Percentiles rank a stretch among this genome's conserved stretches.
These are phyloP conservation scores for Globisporangium echinulatum DNA, from an alignment of 352 stramenopile genomes.

Conservation along the genomic window DNA sequence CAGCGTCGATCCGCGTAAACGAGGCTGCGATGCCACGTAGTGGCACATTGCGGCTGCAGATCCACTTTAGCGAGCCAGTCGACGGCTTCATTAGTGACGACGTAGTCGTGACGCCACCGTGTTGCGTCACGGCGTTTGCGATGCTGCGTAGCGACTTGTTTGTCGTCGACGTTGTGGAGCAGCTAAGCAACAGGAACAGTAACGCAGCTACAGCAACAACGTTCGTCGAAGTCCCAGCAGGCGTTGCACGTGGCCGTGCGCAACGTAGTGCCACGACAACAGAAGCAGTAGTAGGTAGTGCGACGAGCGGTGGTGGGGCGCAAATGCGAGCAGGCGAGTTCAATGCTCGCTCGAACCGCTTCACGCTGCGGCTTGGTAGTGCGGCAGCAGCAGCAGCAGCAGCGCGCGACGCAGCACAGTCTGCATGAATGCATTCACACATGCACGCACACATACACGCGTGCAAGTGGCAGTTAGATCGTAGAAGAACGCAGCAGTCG, in stretches of 20 bases:
- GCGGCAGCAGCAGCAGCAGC: background rate
- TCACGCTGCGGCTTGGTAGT: background rate
- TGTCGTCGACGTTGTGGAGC: conserved; percentile 12
- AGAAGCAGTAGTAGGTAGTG: background rate
- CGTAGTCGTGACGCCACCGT: conserved; percentile 12
- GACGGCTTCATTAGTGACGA: conserved; percentile 58
- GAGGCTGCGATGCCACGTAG: conserved; percentile 1
- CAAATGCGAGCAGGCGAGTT: background rate
- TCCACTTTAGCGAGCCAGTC: conserved; percentile 71
- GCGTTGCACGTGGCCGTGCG: conserved; percentile 7
- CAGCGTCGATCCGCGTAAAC: too few relatives aligned
- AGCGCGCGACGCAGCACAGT: background rate
- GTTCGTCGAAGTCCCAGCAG: conserved; percentile 10
- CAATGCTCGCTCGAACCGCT: conserved; percentile 13
- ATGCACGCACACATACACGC: too few relatives aligned
- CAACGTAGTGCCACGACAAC: background rate
- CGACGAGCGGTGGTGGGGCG: background rate
- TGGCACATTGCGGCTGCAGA: conserved; percentile 22
- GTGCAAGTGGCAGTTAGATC: too few relatives aligned
- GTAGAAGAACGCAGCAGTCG: too few relatives aligned
- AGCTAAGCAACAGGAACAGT: background rate
- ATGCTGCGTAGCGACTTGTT: conserved; percentile 45
- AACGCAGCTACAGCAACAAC: too few relatives aligned
- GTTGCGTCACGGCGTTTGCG: conserved; percentile 16
- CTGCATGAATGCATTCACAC: too few relatives aligned